Base-by-base conservation (phyloP, 192 early-diverging fungal species). In the Umbelopsis vinacea region DNA sequence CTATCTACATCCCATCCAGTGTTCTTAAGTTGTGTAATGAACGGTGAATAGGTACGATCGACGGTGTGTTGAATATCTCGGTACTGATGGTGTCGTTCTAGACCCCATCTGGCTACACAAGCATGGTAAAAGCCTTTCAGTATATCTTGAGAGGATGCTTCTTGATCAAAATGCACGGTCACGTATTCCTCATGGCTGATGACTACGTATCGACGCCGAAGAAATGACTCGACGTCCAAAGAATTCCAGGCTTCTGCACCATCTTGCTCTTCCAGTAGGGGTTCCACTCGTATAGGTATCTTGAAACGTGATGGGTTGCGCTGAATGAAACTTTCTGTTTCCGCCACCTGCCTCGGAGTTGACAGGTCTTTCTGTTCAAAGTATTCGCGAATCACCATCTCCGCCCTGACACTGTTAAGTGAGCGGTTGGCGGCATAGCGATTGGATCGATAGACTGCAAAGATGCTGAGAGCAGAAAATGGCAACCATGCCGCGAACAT, bases 381-480 rank as follows among this genome's bases (percentile, higher is more conserved):
- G 46, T 70, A 40, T 21, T 47, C 50, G 17, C 83, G 33, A 55
- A 88, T 69, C 23, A 84, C 75, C 22, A 82, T 76, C 43, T 82
- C 85, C 1, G 82, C 54, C 19, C 84, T 74, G 40, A 89, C 86
- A 1, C 86, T 70, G 72, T 93, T 91, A 19, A 93, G 75, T 1
- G 87, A 83, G 0, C 79, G 74, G 29, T 87, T 90, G 6, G 89
- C 85, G 54, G 92, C 89, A 72, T 78, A 81, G 40, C 77, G 72
- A 55, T 89, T 92, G 24, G 94, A 89, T 67, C 76, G 77, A 82
- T 93, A 93, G 71, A 88, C 91, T 12, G 84, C 88, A 75, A 86
- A 92, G 74, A 96, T 81, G 67, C 88, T 92, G 45, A 90, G 79
- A 52, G 84, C 74, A 21, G 87, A 88, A 37, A 95, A 86, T 4